These are phyloP conservation scores for Aspergillus conjunctus DNA, from an alignment of 495 filamentous ascomycete species.

Conservation along the genomic window DNA sequence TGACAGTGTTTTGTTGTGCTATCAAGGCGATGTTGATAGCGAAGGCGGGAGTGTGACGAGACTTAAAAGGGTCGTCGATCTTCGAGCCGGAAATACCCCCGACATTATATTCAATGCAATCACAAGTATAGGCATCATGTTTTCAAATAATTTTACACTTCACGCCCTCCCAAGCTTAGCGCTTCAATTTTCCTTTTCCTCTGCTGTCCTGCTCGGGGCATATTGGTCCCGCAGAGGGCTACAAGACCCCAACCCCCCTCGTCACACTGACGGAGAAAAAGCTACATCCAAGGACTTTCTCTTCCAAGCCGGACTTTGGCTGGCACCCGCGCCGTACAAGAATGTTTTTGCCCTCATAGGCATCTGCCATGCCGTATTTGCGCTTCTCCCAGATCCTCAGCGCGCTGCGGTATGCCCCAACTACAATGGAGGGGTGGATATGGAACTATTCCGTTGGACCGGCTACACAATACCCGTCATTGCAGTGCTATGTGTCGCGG, in stretches of 20 bases:
- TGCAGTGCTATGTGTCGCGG: not conserved
- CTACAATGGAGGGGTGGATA: not conserved
- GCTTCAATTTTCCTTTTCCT: not conserved
- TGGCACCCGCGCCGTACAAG: not conserved
- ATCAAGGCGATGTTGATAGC: no score
- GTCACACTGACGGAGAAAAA: no score
- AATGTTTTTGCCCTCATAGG: not conserved
- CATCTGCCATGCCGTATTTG: not conserved
- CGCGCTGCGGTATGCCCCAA: not conserved
- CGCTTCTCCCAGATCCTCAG: not conserved
- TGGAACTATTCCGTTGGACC: not conserved
- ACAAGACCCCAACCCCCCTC: slow-evolving; percentile 8
- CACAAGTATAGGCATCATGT: no score
- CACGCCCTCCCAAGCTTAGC: no score
- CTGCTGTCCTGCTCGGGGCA: not conserved
- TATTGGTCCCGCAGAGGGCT: not conserved
- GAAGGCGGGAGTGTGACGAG: no score
- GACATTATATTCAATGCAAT: no score
- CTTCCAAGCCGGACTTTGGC: not conserved
- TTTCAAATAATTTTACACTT: no score
- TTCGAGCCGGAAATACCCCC: no score
- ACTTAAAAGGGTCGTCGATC: no score
- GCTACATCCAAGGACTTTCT: not conserved
- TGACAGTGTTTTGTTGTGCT: no score
- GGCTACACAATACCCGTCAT: not conserved